phyloP scores from a whole-genome alignment of 768 basidiomycete species.

The Psilocybe cubensis region DNA sequence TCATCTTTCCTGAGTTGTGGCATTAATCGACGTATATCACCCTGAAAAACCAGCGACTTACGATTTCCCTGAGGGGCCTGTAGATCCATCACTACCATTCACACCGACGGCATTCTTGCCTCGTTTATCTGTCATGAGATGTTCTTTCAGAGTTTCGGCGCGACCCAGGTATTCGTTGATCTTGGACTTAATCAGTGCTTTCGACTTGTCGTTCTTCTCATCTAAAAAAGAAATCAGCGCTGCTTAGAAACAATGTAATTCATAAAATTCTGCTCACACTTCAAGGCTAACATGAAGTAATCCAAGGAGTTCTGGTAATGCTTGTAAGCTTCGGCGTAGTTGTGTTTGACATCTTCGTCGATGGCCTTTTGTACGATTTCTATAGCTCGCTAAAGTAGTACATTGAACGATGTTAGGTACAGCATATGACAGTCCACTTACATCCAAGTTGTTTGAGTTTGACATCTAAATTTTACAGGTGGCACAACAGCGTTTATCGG shows the following conservation, averaged over 20 bases:
- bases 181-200: conserved; percentile 83
- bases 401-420: conserved; percentile 2
- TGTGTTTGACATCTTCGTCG: conserved; percentile 89
- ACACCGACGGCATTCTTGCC: conserved; percentile 52
- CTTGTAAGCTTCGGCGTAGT: conserved; percentile 94
- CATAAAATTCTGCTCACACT: conserved; percentile 53
- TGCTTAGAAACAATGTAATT: neutral
- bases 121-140: conserved; percentile 70
- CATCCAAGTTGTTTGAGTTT: conserved; percentile 50
- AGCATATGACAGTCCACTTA: conserved; percentile 25
- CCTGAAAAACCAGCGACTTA: conserved; percentile 26
- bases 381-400: conserved; percentile 58
- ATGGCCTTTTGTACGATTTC: conserved; percentile 93
- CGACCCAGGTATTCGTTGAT: conserved; percentile 90
- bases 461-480: conserved; percentile 35
- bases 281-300: conserved; percentile 97
- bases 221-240: conserved; percentile 19
- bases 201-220: conserved; percentile 90
- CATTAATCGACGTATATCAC: neutral
- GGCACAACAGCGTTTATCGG: neutral
- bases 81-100: conserved; percentile 46
- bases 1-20: conserved; percentile 46
- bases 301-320: conserved; percentile 94
- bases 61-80: conserved; percentile 50
- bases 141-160: conserved; percentile 90